Evolutionary conservation across 257 asterid species (phyloP).

Genomic region (Misopates orontium): DNA sequence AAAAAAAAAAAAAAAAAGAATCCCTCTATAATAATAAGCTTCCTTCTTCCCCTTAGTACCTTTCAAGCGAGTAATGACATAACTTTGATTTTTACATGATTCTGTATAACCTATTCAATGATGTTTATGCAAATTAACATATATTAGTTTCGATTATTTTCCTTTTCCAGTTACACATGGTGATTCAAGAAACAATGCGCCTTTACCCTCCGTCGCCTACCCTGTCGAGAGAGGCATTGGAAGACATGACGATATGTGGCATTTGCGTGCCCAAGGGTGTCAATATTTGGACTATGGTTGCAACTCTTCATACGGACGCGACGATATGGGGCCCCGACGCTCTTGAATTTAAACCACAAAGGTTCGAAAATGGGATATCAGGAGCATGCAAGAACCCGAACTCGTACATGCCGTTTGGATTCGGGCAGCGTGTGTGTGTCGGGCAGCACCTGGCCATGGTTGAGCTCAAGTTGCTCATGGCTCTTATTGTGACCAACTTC

Average conservation of each 20-base stretch:
- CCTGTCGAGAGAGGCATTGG: conserved; percentile 41
- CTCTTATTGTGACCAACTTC: conserved; percentile 39
- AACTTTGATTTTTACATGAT: no score
- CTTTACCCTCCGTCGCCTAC: conserved; percentile 44
- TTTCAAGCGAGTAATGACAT: no score
- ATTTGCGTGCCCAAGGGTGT: conserved; percentile 45
- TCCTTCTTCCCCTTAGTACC: no score
- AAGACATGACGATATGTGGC: conserved; percentile 41
- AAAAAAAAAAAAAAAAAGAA: no score
- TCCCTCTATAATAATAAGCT: no score
- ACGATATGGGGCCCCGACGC: conserved; percentile 53
- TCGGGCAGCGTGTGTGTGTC: conserved; percentile 47
- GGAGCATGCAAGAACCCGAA: conserved; percentile 51
- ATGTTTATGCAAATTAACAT: no score
- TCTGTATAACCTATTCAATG: no score
- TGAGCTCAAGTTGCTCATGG: conserved; percentile 44
- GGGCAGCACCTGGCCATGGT: conserved; percentile 54
- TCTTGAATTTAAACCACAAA: conserved; percentile 39
- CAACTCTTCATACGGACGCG: conserved; percentile 41
- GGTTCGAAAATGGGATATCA: conserved; percentile 47
- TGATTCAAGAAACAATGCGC: conserved; percentile 51
- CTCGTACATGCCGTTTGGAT: conserved; percentile 46
- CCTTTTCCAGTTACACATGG: conserved; percentile 46
- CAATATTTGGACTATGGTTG: conserved; percentile 40
- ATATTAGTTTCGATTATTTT: background rate